A percentile compares a stretch with the other conserved stretches of the same genome.
These are phyloP conservation scores for Kalaharituber pfeilii DNA, from an alignment of 2,329 filamentous ascomycete species.

Conservation along the genomic window DNA sequence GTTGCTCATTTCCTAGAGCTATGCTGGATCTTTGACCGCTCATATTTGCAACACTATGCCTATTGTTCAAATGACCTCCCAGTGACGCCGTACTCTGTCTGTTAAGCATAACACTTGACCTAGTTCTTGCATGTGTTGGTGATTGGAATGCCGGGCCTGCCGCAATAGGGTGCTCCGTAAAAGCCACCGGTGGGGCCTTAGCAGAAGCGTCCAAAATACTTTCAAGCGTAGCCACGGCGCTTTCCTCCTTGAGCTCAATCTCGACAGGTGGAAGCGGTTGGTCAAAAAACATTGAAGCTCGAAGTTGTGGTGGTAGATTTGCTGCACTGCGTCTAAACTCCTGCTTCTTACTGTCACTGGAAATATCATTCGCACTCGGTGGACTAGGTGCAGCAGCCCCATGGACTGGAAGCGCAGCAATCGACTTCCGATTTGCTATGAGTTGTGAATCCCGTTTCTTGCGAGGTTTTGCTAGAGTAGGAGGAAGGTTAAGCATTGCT, in stretches of 20 bases:
- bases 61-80: not conserved
- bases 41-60: not conserved
- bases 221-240: conserved; percentile 75
- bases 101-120: not conserved
- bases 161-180: conserved; percentile 73
- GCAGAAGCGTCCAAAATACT: conserved; percentile 83
- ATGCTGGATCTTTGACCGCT: not conserved
- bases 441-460: conserved; percentile 6
- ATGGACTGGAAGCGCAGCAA: conserved; percentile 2
- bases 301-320: conserved; percentile 60
- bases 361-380: not conserved
- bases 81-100: not conserved
- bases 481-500: conserved; percentile 79
- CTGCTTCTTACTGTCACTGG: conserved; percentile 3
- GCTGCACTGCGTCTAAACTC: conserved; percentile 30
- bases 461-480: conserved; percentile 52
- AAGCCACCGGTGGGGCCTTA: conserved; percentile 71
- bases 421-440: conserved; percentile 15
- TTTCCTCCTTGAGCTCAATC: conserved; percentile 52
- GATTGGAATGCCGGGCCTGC: conserved; percentile 46
- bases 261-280: conserved; percentile 36
- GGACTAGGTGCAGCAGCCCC: not conserved
- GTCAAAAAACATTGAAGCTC: conserved; percentile 87
- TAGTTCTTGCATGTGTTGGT: not conserved
- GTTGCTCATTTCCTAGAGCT: not conserved